Conservation (phyloP, 129 eudicot genomes). For the Helichrysum umbraculigerum region DNA sequence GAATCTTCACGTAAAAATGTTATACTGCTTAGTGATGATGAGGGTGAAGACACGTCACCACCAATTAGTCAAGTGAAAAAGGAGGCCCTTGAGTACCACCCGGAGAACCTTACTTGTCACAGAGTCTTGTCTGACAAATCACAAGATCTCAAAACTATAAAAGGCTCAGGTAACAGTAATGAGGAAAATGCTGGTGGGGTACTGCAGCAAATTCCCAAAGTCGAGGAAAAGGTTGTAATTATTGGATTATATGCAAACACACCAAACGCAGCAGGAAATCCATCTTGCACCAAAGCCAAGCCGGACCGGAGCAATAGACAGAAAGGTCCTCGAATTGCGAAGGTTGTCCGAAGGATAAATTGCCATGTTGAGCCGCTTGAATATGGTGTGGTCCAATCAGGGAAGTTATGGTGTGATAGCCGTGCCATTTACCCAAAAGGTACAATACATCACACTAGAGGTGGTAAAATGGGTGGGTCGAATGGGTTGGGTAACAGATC, state of each 20-base stretch:
- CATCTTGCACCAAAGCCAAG: constrained; percentile 52
- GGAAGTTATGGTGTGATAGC: constrained; percentile 76
- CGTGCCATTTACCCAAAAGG: constrained; percentile 95
- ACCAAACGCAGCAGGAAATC: constrained; percentile 41
- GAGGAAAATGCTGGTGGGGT: constrained; percentile 28
- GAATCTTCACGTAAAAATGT: constrained; percentile 36
- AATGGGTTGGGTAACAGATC: not conserved
- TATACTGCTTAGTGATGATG: constrained; percentile 85
- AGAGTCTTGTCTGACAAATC: constrained; percentile 29
- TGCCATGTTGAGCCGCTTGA: constrained; percentile 76
- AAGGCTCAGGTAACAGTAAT: constrained; percentile 28
- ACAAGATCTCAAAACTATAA: constrained; percentile 27
- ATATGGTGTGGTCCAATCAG: constrained; percentile 66
- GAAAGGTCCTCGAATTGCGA: constrained; percentile 97
- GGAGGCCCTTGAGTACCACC: constrained; percentile 32
- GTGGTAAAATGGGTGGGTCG: not conserved
- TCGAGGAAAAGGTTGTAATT: constrained; percentile 46
- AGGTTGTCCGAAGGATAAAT: constrained; percentile 83
- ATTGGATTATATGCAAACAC: constrained; percentile 44
- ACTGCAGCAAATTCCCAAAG: constrained; percentile 34
- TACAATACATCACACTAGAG: constrained; percentile 26
- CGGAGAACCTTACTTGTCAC: constrained; percentile 33
- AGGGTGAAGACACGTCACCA: constrained; percentile 45
- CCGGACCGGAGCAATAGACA: constrained; percentile 59
- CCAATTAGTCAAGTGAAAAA: constrained; percentile 35